phyloP scores from a whole-genome alignment of 148 eudicot species.

The Cornus kousa region DNA sequence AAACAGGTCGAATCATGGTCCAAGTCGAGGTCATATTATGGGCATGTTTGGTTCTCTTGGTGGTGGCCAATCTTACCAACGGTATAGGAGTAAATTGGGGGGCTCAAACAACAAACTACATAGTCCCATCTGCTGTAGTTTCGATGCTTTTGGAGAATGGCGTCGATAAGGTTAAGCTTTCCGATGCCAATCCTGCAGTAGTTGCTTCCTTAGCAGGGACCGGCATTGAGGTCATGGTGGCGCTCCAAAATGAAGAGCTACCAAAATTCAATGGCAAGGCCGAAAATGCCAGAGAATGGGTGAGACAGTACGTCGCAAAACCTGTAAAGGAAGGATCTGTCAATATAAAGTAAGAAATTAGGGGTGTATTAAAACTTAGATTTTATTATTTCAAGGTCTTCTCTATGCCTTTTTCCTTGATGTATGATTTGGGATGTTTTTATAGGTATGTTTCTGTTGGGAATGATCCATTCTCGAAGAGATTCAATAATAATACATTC shows the following conservation, averaged over 20 bases:
- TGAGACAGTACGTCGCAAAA: slow-evolving; percentile 54
- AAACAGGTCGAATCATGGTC: slow-evolving; percentile 31
- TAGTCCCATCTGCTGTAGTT: slow-evolving; percentile 42
- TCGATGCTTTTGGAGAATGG: slow-evolving; percentile 71
- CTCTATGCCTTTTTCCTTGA: background rate
- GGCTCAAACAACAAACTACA: slow-evolving; percentile 43
- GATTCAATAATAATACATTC: slow-evolving; percentile 54
- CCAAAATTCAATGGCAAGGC: slow-evolving; percentile 21
- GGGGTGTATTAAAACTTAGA: no score
- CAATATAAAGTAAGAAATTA: slow-evolving; percentile 45
- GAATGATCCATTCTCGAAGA: slow-evolving; percentile 72
- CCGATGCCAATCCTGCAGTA: slow-evolving; percentile 51
- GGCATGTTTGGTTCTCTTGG: slow-evolving; percentile 17
- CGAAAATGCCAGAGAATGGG: slow-evolving; percentile 61
- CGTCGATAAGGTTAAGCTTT: slow-evolving; percentile 62
- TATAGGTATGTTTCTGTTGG: slow-evolving; percentile 82
- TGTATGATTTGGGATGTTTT: background rate
- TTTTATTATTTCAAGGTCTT: background rate
- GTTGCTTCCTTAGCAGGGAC: slow-evolving; percentile 58
- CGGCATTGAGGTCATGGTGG: slow-evolving; percentile 80
- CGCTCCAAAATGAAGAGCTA: slow-evolving; percentile 64
- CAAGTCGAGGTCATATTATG: slow-evolving; percentile 31
- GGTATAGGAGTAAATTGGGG: slow-evolving; percentile 90
- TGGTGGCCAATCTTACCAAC: background rate
- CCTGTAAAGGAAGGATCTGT: slow-evolving; percentile 49